Base-by-base conservation (phyloP, 345 rosid species). In the Reutealis trisperma region DNA sequence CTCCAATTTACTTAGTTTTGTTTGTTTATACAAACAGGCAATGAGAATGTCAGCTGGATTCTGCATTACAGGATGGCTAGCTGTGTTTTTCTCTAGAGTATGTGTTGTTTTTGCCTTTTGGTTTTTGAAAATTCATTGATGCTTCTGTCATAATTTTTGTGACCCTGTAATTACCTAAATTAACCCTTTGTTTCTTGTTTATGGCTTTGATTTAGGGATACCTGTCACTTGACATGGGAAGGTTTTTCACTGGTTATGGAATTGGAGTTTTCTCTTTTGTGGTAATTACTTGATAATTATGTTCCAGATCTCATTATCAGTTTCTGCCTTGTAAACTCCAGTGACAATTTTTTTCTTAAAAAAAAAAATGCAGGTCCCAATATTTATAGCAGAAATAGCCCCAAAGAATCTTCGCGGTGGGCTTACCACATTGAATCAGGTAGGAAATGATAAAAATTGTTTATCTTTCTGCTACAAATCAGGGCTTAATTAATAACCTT, bases 371-470 rank as follows among this genome's bases (percentile, higher is more conserved):
- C 83, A 93, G 98, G 88, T 95, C 11, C 99, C 98, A 3, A 85
- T 95, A 49, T 95, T 80, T 75, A 90, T 95, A 67, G 94, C 99
- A 69, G 99, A 95, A 85, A 93, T 95, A 77, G 84, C 99, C 8
- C 99, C 99, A 11, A 93, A 88, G 87, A 86, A 91, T 86, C 96
- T 93, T 18, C 85, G 98, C 8, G 97, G 99, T 75, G 96, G 94
- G 59, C 95, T 95, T 59, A 90, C 98, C 59, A 88, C 99, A 55
- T 73, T 91, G 68, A 95, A 95, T 82, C 93, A 89, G 87, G 92
- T 87, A 42, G 37, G 72, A 76, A 16, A 11, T 45, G 42, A 52
- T 30, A 15, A 72, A 72, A 74, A 68, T 2, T 30, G 11, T 10
- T 47, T 12, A 8, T 47, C 14, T 47, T 47, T 12, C 41, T 37